Conservation (phyloP, 202 grass and related monocot species). For the Bolboschoenoplectus hybrid region DNA sequence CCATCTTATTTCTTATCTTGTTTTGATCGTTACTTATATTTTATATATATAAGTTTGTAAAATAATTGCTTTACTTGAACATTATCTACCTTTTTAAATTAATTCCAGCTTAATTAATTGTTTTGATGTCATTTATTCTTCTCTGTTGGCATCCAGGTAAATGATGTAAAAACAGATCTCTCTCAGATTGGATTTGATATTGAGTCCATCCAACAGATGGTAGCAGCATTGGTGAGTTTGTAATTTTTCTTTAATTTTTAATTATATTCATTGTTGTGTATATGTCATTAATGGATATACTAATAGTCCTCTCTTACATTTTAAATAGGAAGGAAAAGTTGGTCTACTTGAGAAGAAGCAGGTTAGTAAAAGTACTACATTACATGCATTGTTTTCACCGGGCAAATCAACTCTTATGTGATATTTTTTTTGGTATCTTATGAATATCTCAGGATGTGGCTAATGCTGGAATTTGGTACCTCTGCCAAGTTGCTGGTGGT, state of each 20-base stretch:
- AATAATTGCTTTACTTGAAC: not conserved
- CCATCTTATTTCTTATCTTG: not conserved
- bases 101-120: not conserved
- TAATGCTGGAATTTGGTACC: constrained; percentile 91
- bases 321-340: constrained; percentile 86
- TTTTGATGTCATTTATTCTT: constrained; percentile 5
- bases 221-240: constrained; percentile 77
- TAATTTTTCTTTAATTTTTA: constrained; percentile 27
- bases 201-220: constrained; percentile 81
- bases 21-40: not conserved
- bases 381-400: constrained; percentile 1
- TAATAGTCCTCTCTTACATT: constrained; percentile 36
- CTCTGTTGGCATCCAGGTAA: constrained; percentile 51
- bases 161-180: constrained; percentile 75
- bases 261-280: constrained; percentile 20
- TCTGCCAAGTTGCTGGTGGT: constrained; percentile 88
- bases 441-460: constrained; percentile 60
- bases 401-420: constrained; percentile 34
- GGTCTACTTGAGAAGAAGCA: constrained; percentile 88
- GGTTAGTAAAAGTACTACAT: constrained; percentile 48
- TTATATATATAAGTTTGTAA: not conserved
- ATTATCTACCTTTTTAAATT: not conserved
- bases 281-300: constrained; percentile 18
- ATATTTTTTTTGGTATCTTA: constrained; percentile 43
- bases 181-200: constrained; percentile 97